Conservation (phyloP, 1,284 basidiomycete species). For the Cutaneotrichosporon daszewskae region DNA sequence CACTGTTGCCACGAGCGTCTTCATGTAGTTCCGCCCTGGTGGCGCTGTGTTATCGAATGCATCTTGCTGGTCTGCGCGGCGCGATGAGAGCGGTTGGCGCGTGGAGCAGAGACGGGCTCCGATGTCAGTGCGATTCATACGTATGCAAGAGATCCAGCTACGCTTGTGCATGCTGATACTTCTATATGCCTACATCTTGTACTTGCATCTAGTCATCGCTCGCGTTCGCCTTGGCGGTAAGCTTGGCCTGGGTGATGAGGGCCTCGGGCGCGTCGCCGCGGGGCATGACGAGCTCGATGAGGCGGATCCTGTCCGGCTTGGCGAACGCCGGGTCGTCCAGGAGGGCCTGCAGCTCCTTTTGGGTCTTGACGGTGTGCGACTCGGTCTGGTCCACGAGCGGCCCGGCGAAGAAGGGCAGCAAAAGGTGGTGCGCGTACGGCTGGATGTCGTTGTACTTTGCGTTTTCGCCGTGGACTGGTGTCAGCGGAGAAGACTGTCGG, state of each 20-base stretch:
- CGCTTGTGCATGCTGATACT: too few relatives aligned
- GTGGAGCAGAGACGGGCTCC: too few relatives aligned
- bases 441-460: slow-evolving; percentile 50
- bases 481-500: too few relatives aligned
- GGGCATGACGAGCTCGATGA: slow-evolving; percentile 48
- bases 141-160: too few relatives aligned
- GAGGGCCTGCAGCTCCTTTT: slow-evolving; percentile 55
- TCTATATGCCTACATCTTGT: too few relatives aligned
- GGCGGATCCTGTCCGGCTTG: slow-evolving; percentile 36
- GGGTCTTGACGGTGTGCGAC: slow-evolving; percentile 38
- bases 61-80: too few relatives aligned
- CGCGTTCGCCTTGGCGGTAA: slow-evolving; percentile 45
- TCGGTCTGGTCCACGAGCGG: slow-evolving; percentile 18
- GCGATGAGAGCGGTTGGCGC: too few relatives aligned
- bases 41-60: too few relatives aligned
- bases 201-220: too few relatives aligned
- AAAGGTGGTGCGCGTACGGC: slow-evolving; percentile 45
- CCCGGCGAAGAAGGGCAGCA: slow-evolving; percentile 45
- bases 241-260: slow-evolving; percentile 45
- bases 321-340: slow-evolving; percentile 41
- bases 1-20: too few relatives aligned
- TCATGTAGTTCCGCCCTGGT: too few relatives aligned
- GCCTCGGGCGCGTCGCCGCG: slow-evolving; percentile 39
- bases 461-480: slow-evolving; percentile 39
- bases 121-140: too few relatives aligned